Evolutionary conservation across 768 basidiomycete genomes (phyloP), one percentile per base, ranked within the genome.

Genomic region (Grammothele lineata): DNA sequence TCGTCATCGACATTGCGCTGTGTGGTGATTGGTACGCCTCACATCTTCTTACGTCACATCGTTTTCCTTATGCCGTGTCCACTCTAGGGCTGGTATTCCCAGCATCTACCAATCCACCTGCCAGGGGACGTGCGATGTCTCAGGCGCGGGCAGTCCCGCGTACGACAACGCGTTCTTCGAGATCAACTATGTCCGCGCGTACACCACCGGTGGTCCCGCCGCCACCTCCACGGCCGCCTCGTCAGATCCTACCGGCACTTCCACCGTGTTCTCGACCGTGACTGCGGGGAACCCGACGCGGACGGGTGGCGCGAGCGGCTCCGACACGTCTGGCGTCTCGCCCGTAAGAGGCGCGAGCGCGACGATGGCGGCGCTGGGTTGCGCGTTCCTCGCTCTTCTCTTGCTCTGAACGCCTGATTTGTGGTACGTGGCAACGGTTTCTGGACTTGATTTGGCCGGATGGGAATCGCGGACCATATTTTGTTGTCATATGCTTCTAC

Each of bases 101-200:
- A n/a, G n/a, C n/a, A 63, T 72, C 17, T 76, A 81, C 54, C 55
- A 50, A 17, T 55, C 64, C 4, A 50, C 56, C 67, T 69, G 23
- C 27, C 38, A 17, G n/a, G 50, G 45, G 11, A 36, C 38, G 32
- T 56, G 47, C 58, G 74, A 74, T 56, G 80, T 84, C 19, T 70
- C 75, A 5, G 77, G 79, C 11, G 63, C 74, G 7, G 78, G 78
- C 12, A 70, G 72, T 45, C 74, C 73, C n/a, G 72, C 71, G 43
- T 82, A 72, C 62, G 77, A 77, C 62, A 54, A 71, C 12, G 80
- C 81, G 1, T 83, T 77, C 64, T 89, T 86, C 55, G 83, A 87
- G 62, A 70, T 88, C 57, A 70, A 72, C 43, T 81, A 81, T 52
- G 65, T 89, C 24, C 79, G 81, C 15, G 77, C 80, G 10, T 86